Evolutionary conservation across 208 protist species (phyloP), one percentile per base, ranked within the genome.

Genomic region (Novymonas esmeraldas): DNA sequence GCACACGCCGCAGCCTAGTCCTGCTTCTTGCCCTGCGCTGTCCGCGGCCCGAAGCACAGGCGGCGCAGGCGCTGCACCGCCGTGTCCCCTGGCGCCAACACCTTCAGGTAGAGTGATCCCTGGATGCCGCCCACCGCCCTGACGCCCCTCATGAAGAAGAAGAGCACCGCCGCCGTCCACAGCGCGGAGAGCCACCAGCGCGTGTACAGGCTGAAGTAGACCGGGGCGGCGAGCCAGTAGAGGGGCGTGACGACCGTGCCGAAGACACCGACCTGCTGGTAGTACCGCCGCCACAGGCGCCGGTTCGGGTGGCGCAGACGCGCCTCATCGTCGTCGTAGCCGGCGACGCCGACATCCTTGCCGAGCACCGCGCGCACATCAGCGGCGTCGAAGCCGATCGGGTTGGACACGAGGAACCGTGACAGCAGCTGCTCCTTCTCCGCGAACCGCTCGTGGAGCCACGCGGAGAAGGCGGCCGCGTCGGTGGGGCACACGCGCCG

Each of bases 401-500:
- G 87, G 70, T 82, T 90, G 22, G 52, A 81, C 13, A 42, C 54
- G 52, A 81, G 73, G 61, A 97, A 95, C 56, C 82, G 80, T 3
- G 87, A 89, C 0, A 97, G 78, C 36, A 94, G 59, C 67, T 84
- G 24, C 62, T 97, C 89, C 74, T 97, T 97, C 73, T 86, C 79
- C 5, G 78, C 77, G 61, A 97, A 97, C 44, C 80, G 83, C 22
- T 82, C 78, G 44, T 89, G 78, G 18, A 94, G 59, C 87, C 89
- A 97, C 45, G 65, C 28, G 33, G 45, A 33, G 20, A 94, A 57
- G 18, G 58, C 75, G n/a, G 61, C 55, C 64, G 84, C 79, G 20
- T 88, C 84, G 16, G n/a, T 29, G 9, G 83, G 85, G 5, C 76
- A 71, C 6, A 79, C 58, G 50, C 52, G 62, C 45, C 31, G 49